These are phyloP conservation scores for Mollisia scopiformis DNA, from an alignment of 2,329 filamentous ascomycete species.

Conservation along the genomic window DNA sequence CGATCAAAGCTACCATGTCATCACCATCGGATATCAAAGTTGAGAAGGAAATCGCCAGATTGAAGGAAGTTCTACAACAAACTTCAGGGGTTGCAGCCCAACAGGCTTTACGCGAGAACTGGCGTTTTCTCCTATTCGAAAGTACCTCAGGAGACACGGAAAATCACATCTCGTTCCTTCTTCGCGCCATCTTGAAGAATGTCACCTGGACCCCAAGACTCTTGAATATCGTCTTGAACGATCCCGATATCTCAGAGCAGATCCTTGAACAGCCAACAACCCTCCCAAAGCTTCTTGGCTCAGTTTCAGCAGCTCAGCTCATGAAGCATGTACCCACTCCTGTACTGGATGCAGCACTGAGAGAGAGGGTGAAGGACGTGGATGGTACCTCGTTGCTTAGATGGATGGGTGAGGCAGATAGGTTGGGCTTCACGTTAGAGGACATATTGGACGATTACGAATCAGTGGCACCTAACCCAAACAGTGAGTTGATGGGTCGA, in stretches of 20 bases:
- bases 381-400: constrained; percentile 27
- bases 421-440: constrained; percentile 33
- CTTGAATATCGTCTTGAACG: constrained; percentile 28
- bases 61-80: constrained; percentile 24
- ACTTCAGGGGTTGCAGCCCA: constrained; percentile 27
- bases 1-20: neutral
- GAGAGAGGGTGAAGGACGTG: constrained; percentile 24
- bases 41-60: constrained; percentile 23
- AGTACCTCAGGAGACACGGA: constrained; percentile 20
- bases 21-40: constrained; percentile 3
- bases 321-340: constrained; percentile 17
- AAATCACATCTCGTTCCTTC: constrained; percentile 32
- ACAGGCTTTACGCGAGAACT: constrained; percentile 24
- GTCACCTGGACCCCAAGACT: constrained; percentile 12
- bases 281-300: constrained; percentile 22
- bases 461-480: constrained; percentile 15
- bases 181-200: constrained; percentile 33
- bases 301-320: constrained; percentile 17
- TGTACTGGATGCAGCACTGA: constrained; percentile 26
- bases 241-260: constrained; percentile 24
- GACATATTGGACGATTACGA: constrained; percentile 34
- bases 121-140: constrained; percentile 29
- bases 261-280: constrained; percentile 20
- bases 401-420: constrained; percentile 29
- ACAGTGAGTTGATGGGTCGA: neutral